Evolutionary conservation across 1,284 basidiomycete species (phyloP).

Genomic region (Pisolithus thermaeus): DNA sequence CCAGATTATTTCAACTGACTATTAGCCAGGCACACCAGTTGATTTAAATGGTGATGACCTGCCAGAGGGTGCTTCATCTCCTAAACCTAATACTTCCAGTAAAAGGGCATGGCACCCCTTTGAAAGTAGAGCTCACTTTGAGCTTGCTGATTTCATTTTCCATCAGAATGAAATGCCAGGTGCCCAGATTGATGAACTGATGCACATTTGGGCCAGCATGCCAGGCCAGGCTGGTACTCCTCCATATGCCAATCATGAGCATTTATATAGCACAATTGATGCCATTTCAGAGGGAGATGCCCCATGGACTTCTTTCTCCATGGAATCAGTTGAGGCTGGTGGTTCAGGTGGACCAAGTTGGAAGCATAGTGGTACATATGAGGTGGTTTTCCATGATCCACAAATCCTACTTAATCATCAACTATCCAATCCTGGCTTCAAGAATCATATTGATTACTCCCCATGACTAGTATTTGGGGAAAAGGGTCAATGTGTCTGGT

Average conservation of each 20-base stretch:
- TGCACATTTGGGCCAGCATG: not conserved
- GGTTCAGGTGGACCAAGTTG: not conserved
- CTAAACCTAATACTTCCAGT: no score
- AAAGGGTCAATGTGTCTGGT: conserved; percentile 4
- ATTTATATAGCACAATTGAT: conserved; percentile 4
- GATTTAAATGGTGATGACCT: no score
- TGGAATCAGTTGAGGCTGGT: not conserved
- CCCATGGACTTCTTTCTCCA: conserved; percentile 1
- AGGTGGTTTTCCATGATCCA: not conserved
- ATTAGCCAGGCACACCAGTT: no score
- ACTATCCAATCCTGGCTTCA: conserved; percentile 19
- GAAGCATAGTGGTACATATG: not conserved
- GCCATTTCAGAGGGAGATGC: conserved; percentile 2
- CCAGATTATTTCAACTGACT: no score
- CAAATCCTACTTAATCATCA: conserved; percentile 8
- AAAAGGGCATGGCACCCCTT: no score
- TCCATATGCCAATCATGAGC: not conserved
- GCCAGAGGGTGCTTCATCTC: no score
- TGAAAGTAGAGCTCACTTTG: not conserved
- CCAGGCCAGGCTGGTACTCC: no score
- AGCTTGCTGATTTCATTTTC: conserved; percentile 2
- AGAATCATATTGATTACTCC: conserved; percentile 16
- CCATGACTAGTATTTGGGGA: conserved; percentile 9
- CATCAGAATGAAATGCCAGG: not conserved
- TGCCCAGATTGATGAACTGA: not conserved